Base-by-base conservation (phyloP, 768 basidiomycete genomes). In the Roridomyces roridus region DNA sequence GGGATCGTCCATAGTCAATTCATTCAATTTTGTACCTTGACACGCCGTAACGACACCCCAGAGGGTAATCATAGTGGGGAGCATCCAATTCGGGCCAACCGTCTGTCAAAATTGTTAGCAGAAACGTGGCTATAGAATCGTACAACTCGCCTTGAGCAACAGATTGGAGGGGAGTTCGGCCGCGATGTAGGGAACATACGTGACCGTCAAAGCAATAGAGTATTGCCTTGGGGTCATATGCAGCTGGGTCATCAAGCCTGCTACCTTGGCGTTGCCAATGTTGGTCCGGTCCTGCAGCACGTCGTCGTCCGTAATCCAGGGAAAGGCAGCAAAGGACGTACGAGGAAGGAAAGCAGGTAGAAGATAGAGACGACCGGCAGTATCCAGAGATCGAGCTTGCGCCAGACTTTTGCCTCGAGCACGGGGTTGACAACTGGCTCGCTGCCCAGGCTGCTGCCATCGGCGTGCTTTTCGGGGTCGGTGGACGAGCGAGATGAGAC, bases 11-110 rank as follows among this genome's bases (percentile, higher is more conserved):
- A n/a, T n/a, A n/a, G n/a, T n/a, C n/a, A n/a, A n/a, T n/a, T n/a
- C n/a, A n/a, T n/a, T n/a, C n/a, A 6, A 11, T 9, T 8, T 58
- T 50, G 25, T 41, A 80, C 85, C 87, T 78, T 90, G 87, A 42
- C 84, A 72, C 9, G 85, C 77, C 11, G 81, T 78, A 15, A 85
- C 79, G n/a, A 88, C 43, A n/a, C 89, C 89, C 88, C 89, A 91
- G 1, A 83, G 62, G 0, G 81, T 78, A 43, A 89, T 70, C 80
- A 89, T 83, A 1, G 81, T 69, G 0, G 89, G 88, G 46, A 83
- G 59, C 66, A 88, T 77, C 43, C 82, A 70, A 53, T 83, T 77
- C 17, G 86, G 80, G 2, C 88, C 84, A 3, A 86, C 82, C 37
- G 79, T 63, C 74, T 78, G 52, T 4, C n/a, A 28, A 15, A 41